Percentiles rank a stretch among this genome's conserved stretches.
Conservation (phyloP, 495 filamentous ascomycete species). For the Astrothelium subdiscretum region DNA sequence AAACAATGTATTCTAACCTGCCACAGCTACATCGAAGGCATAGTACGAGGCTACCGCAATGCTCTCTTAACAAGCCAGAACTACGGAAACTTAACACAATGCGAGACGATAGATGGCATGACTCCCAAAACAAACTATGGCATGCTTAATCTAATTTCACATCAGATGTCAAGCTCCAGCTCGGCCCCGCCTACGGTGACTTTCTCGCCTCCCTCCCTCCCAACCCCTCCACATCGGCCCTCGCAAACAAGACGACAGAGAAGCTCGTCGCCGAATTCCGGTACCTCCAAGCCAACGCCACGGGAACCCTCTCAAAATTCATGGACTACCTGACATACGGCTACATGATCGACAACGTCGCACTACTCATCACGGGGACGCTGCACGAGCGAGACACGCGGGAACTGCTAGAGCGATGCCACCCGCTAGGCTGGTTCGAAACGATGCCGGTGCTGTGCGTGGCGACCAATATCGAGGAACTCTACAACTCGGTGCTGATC, state of each 20-base stretch:
- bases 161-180: slow-evolving; percentile 94
- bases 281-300: slow-evolving; percentile 85
- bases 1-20: background rate
- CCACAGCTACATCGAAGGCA: slow-evolving; percentile 83
- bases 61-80: slow-evolving; percentile 78
- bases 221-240: slow-evolving; percentile 89
- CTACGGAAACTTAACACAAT: slow-evolving; percentile 95
- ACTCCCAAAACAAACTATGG: background rate
- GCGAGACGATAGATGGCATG: slow-evolving; percentile 94
- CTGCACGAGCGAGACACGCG: slow-evolving; percentile 95
- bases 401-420: slow-evolving; percentile 89
- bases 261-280: slow-evolving; percentile 97
- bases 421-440: slow-evolving; percentile 97
- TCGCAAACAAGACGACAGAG: slow-evolving; percentile 90
- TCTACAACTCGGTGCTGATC: slow-evolving; percentile 95
- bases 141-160: slow-evolving; percentile 1
- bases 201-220: slow-evolving; percentile 90
- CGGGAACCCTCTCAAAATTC: slow-evolving; percentile 82
- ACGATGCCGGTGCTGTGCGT: slow-evolving; percentile 96
- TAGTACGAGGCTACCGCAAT: slow-evolving; percentile 95
- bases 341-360: slow-evolving; percentile 99
- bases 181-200: slow-evolving; percentile 92
- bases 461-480: slow-evolving; percentile 93
- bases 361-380: slow-evolving; percentile 94
- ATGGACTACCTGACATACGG: slow-evolving; percentile 96